Percentiles rank a stretch among this genome's conserved stretches.
phyloP scores from a whole-genome alignment of 148 eudicot genomes.

The Rhododendron griersonianum region DNA sequence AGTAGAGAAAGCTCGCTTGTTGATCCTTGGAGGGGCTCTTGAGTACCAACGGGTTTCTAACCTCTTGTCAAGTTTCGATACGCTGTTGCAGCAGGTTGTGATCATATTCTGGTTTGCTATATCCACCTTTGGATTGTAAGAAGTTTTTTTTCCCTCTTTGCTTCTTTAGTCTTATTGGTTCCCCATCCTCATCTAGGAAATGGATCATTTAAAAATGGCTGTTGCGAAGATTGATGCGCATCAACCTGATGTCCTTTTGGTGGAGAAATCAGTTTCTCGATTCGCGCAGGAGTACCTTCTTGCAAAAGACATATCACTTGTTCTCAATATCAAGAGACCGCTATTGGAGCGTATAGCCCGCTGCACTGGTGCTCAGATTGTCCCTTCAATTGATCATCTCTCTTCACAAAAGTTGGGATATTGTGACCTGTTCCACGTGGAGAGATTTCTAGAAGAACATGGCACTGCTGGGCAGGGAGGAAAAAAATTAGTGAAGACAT shows the following conservation, averaged over 20 bases:
- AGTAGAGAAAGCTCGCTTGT: conserved; percentile 72
- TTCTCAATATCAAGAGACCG: conserved; percentile 80
- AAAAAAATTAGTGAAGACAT: conserved; percentile 71
- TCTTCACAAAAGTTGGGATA: conserved; percentile 68
- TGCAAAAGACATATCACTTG: conserved; percentile 83
- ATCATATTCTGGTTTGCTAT: conserved; percentile 9
- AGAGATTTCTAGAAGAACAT: conserved; percentile 70
- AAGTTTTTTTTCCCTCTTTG: background rate
- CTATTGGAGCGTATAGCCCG: conserved; percentile 98
- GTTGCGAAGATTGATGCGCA: conserved; percentile 92
- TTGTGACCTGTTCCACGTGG: conserved; percentile 82
- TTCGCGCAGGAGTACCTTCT: conserved; percentile 92
- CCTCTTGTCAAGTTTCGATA: conserved; percentile 82
- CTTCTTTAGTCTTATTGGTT: conserved; percentile 15
- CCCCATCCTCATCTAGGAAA: conserved; percentile 53
- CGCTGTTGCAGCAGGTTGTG: conserved; percentile 87
- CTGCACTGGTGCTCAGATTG: conserved; percentile 91
- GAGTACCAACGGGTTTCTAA: conserved; percentile 95
- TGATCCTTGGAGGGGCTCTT: conserved; percentile 95
- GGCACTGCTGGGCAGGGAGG: conserved; percentile 83
- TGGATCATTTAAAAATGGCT: conserved; percentile 99
- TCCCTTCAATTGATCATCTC: conserved; percentile 89
- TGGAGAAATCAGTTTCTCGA: conserved; percentile 96
- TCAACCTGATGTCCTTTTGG: conserved; percentile 74
- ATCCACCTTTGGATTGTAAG: conserved; percentile 8